These are phyloP conservation scores for Naegleria fowleri DNA, from an alignment of 208 protist species.

Conservation along the genomic window DNA sequence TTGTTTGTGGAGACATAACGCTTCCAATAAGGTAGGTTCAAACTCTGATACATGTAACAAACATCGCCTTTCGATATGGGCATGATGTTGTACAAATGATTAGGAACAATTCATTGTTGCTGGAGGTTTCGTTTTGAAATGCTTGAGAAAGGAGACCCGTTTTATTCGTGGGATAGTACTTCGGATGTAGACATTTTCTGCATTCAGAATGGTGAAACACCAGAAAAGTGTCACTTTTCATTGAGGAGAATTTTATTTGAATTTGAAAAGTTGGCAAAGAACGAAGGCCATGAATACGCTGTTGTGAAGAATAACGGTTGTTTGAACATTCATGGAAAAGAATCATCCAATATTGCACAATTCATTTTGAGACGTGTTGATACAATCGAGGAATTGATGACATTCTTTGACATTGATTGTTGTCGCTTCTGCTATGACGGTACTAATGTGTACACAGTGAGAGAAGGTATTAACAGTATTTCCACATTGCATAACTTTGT, in stretches of 20 bases:
- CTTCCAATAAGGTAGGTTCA: too few species aligned
- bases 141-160: neutral
- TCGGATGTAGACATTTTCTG: neutral
- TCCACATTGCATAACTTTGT: neutral
- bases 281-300: neutral
- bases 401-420: constrained; percentile 23
- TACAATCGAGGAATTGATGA: neutral
- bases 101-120: neutral
- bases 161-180: too few species aligned
- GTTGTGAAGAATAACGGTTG: neutral
- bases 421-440: neutral
- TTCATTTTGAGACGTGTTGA: constrained; percentile 4
- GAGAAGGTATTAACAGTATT: neutral
- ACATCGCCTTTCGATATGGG: too few species aligned
- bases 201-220: neutral
- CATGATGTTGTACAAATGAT: neutral
- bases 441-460: neutral
- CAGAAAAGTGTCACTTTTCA: neutral
- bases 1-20: neutral
- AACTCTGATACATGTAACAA: too few species aligned
- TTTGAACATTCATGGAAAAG: neutral
- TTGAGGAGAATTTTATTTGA: neutral
- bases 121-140: neutral
- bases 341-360: neutral
- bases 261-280: neutral